Evolutionary conservation across 176 grass and related monocot genomes (phyloP).

Genomic region (Ampelocalamus luodianensis): DNA sequence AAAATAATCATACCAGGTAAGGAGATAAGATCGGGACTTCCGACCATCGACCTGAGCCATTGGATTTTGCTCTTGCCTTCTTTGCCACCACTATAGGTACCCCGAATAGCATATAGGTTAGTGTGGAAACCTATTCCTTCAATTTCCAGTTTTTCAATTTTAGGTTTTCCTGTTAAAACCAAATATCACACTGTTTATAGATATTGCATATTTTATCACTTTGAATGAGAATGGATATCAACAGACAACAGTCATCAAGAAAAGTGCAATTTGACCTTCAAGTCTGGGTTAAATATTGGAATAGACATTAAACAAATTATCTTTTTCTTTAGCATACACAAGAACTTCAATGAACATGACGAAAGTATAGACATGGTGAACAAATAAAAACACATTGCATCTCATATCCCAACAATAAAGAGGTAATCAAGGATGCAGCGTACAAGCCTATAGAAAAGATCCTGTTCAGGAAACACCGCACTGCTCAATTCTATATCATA

Average conservation of each 20-base stretch:
- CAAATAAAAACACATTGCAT: background rate
- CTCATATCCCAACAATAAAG: slow-evolving; percentile 1
- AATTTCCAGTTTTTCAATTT: slow-evolving; percentile 95
- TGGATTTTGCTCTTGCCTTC: slow-evolving; percentile 98
- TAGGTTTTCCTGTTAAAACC: slow-evolving; percentile 69
- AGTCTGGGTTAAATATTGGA: slow-evolving; percentile 12
- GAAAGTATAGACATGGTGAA: background rate
- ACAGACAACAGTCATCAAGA: background rate
- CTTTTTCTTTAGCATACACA: slow-evolving; percentile 33
- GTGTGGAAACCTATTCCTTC: slow-evolving; percentile 99
- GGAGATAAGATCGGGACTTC: slow-evolving; percentile 98
- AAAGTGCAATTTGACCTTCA: slow-evolving; percentile 27
- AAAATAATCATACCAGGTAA: slow-evolving; percentile 75
- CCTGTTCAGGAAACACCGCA: background rate
- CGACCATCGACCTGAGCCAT: slow-evolving; percentile 94
- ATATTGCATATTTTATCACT: slow-evolving; percentile 28
- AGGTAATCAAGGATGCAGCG: background rate
- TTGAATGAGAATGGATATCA: slow-evolving; percentile 4
- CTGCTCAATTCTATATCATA: background rate
- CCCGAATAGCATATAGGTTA: slow-evolving; percentile 78
- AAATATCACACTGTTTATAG: slow-evolving; percentile 29
- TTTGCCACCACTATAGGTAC: slow-evolving; percentile 86
- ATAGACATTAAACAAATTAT: slow-evolving; percentile 8
- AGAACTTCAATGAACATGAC: slow-evolving; percentile 17
- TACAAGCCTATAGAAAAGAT: slow-evolving; percentile 6